Base-by-base conservation (phyloP, 768 basidiomycete genomes). In the Mycena albidolilacea region DNA sequence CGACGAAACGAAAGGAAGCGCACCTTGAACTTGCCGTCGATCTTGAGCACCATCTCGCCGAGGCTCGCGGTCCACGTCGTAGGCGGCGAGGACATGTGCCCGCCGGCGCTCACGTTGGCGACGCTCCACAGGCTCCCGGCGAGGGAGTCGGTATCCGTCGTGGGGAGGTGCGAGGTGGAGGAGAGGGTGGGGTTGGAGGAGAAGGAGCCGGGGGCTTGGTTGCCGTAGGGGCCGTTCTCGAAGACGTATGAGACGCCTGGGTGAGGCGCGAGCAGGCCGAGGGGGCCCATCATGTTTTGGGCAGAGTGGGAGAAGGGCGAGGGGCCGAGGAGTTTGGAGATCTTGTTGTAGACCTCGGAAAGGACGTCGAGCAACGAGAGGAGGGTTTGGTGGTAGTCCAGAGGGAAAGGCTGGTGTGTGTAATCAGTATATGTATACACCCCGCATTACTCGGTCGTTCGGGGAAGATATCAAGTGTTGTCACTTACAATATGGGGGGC, bases 371-470 rank as follows among this genome's bases (percentile, higher is more conserved):
- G 91, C 37, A 96, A 90, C 43, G 96, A 95, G 65, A 96, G 89
- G 44, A 97, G 89, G 11, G 94, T 94, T 82, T 97, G 93, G 75
- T 95, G 92, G 79, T 97, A 97, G 81, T 97, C 96, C 67, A 97
- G 81, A 3, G 92, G 85, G 82, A 97, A 97, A n/a, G 96, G 93
- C 95, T 96, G 64, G 11, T n/a, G 66, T 35, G 38, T 35, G 38
- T 37, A 14, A 21, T 62, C 52, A 46, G 57, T 39, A 44, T 61
- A 10, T 12, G 17, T 52, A 37, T 41, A 3, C 60, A 30, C 44
- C 23, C 14, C 7, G 44, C 48, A 23, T 35, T 30, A 62, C 30
- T 15, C 14, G 62, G 48, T 23, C 30, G 30, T 11, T 46, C 46
- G 46, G 46, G n/a, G 1, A 50, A 68, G 10, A 65, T 10, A 43